Evolutionary conservation across 1,284 basidiomycete species (phyloP).

Genomic region (Rhodotorula mucilaginosa): DNA sequence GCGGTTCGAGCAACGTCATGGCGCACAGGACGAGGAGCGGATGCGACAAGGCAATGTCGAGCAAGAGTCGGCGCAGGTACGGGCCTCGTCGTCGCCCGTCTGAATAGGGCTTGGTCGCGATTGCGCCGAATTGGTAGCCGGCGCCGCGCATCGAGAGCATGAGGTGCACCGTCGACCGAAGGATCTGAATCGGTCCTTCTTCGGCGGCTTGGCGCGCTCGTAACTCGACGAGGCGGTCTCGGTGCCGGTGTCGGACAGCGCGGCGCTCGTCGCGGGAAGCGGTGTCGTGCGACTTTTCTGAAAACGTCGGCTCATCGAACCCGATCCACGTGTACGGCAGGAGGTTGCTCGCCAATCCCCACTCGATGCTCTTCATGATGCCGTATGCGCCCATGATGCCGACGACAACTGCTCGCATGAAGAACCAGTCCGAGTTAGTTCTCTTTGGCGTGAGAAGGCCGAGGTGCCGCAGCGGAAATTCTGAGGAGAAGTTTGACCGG

Average conservation of each 20-base stretch:
- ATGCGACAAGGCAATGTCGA: constrained; percentile 29
- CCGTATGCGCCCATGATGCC: constrained; percentile 36
- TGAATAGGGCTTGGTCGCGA: constrained; percentile 17
- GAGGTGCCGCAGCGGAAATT: neutral
- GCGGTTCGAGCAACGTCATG: constrained; percentile 20
- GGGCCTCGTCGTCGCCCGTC: neutral
- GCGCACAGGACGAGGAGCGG: constrained; percentile 19
- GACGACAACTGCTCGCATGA: constrained; percentile 6
- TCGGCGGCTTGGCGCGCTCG: constrained; percentile 9
- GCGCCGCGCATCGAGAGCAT: constrained; percentile 33
- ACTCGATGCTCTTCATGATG: constrained; percentile 34
- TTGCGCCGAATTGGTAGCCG: constrained; percentile 35
- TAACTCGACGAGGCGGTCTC: constrained; percentile 10
- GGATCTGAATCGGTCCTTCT: constrained; percentile 18
- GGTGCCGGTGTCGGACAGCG: neutral
- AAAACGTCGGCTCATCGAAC: constrained; percentile 8
- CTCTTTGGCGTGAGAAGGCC: neutral
- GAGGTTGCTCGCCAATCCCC: constrained; percentile 28
- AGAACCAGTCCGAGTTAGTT: neutral
- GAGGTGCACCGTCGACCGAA: constrained; percentile 25
- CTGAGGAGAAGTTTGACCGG: neutral
- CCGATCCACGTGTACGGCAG: constrained; percentile 37
- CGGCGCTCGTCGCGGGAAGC: neutral
- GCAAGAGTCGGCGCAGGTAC: constrained; percentile 17
- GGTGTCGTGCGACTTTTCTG: neutral